These are phyloP conservation scores for Malassezia psittaci DNA, from an alignment of 1,284 basidiomycete genomes.

Conservation along the genomic window DNA sequence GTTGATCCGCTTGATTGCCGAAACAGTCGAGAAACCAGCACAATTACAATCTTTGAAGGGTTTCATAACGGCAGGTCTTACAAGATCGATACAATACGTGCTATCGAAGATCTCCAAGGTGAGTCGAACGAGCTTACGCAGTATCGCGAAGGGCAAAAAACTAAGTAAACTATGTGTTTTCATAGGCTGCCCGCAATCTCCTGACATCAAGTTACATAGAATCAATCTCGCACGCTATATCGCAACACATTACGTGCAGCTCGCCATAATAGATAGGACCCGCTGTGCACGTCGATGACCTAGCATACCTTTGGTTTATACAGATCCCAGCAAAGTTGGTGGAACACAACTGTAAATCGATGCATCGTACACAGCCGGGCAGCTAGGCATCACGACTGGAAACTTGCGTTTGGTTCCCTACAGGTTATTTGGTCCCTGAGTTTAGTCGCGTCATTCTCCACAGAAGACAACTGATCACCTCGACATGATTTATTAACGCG, in stretches of 20 bases:
- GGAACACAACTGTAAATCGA: neutral
- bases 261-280: too few species aligned
- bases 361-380: too few species aligned
- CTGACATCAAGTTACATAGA: too few species aligned
- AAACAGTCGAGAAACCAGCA: constrained; percentile 35
- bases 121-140: neutral
- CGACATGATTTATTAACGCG: neutral
- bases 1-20: constrained; percentile 25
- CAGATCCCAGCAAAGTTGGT: too few species aligned
- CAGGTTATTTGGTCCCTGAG: neutral
- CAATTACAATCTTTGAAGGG: constrained; percentile 43
- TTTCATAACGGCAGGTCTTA: constrained; percentile 42
- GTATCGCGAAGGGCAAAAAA: neutral
- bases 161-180: neutral
- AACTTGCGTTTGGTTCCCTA: too few species aligned
- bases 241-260: too few species aligned
- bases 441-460: neutral
- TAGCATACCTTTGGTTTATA: too few species aligned
- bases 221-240: too few species aligned
- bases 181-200: too few species aligned
- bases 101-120: constrained; percentile 40
- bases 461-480: neutral
- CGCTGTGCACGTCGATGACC: too few species aligned
- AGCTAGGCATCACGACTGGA: too few species aligned
- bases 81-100: constrained; percentile 33